Conservation (phyloP, 148 eudicot genomes). For the Pouteria glomerata region DNA sequence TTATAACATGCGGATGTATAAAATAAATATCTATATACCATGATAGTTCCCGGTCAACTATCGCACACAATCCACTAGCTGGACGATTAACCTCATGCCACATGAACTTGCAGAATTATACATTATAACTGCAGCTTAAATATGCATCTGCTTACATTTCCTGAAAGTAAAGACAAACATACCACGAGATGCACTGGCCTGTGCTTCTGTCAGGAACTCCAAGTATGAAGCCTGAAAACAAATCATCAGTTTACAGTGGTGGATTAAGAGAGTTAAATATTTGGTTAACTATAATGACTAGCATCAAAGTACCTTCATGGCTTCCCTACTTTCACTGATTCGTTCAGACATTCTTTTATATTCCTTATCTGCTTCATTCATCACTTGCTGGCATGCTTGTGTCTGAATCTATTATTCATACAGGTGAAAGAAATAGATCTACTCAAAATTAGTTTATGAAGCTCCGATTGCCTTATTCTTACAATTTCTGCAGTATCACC, state of each 20-base stretch:
- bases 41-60: background rate
- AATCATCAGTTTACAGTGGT: background rate
- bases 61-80: background rate
- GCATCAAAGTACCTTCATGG: constrained; percentile 51
- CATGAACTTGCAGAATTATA: background rate
- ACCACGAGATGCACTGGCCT: constrained; percentile 62
- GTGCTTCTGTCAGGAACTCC: constrained; percentile 60
- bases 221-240: constrained; percentile 20
- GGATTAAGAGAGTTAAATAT: background rate
- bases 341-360: constrained; percentile 56
- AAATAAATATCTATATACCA: no score
- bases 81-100: background rate
- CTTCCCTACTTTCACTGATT: constrained; percentile 60
- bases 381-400: constrained; percentile 67
- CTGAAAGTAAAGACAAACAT: constrained; percentile 17
- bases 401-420: constrained; percentile 48
- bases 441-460: constrained; percentile 2
- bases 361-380: constrained; percentile 60
- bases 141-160: background rate
- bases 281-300: constrained; percentile 4
- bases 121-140: background rate
- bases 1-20: no score
- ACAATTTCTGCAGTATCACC: background rate
- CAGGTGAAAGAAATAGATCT: background rate
- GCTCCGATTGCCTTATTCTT: background rate